Base-by-base conservation (phyloP, 2,329 filamentous ascomycete species). In the Magnaporthiopsis rhizophila region DNA sequence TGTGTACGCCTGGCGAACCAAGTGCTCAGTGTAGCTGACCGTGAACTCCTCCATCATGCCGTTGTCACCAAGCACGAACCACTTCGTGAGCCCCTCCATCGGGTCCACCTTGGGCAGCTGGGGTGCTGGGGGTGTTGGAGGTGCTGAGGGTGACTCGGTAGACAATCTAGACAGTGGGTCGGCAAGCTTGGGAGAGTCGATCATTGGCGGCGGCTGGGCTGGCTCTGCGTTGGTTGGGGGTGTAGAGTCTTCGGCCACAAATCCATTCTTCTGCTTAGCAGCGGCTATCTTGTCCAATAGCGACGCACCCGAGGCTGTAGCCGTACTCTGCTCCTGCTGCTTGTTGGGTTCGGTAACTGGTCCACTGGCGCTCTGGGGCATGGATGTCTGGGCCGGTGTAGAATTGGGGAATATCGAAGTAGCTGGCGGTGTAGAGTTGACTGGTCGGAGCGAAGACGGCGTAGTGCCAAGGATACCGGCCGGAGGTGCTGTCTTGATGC, bases 21-120 rank as follows among this genome's bases (percentile, higher is more conserved):
- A 69, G 24, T 80, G 74, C 58, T 80, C 77, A 2, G 85, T 69
- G 24, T 79, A 75, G 53, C 76, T 77, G 15, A 78, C 72, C 64
- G 80, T 72, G 58, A 86, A 82, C 15, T 83, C 77, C 8, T 81
- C 75, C 70, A 86, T 70, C 9, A 86, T 69, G 0, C 84, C 84
- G 21, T 75, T 72, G 64, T 87, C 84, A 38, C 80, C 84, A 15
- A 74, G 72, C 3, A 85, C 81, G 64, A 81, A 81, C 84, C 84
- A 87, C 32, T 75, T 77, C 0, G 81, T 78, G 36, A 86, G 80
- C 61, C 81, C 77, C 8, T 73, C 79, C 68, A 86, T 76, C 2
- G 75, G 69, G 65, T 85, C 81, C 30, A 74, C 66, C 53, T 72
- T 69, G 8, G 67, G 62, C 30, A 26, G 26, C 61, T 67, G 0